Percentiles rank a stretch among this genome's conserved stretches.
These are phyloP conservation scores for Pseudopithomyces chartarum DNA, from an alignment of 2,329 filamentous ascomycete species.

Conservation along the genomic window DNA sequence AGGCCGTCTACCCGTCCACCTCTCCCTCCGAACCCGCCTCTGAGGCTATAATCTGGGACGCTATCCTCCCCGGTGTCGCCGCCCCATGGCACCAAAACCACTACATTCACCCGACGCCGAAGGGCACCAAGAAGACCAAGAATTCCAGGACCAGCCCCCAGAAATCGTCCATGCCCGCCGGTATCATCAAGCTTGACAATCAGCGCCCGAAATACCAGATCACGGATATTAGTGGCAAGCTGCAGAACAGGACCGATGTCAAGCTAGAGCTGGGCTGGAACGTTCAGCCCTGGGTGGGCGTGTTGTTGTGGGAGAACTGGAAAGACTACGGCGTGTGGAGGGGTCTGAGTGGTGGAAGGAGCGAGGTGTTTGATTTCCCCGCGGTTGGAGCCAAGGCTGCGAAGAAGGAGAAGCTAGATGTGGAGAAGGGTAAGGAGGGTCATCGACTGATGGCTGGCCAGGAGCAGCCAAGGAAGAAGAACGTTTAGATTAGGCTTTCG, in stretches of 20 bases:
- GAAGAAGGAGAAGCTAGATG: constrained; percentile 54
- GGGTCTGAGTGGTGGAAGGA: constrained; percentile 67
- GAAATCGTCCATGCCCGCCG: constrained; percentile 55
- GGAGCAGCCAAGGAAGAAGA: constrained; percentile 28
- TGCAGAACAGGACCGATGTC: constrained; percentile 75
- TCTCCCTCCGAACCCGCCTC: constrained; percentile 49
- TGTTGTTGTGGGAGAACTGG: constrained; percentile 74
- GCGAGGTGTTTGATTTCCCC: constrained; percentile 68
- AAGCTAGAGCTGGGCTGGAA: constrained; percentile 89
- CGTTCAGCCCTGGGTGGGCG: constrained; percentile 94
- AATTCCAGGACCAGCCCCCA: constrained; percentile 51
- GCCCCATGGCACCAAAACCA: constrained; percentile 59
- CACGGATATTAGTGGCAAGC: constrained; percentile 80
- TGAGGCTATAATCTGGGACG: constrained; percentile 91
- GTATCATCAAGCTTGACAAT: constrained; percentile 76
- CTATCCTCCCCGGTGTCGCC: constrained; percentile 79
- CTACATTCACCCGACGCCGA: constrained; percentile 63
- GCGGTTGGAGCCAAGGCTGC: constrained; percentile 67
- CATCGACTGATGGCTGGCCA: constrained; percentile 49
- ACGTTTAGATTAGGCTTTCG: neutral
- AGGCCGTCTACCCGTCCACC: constrained; percentile 69
- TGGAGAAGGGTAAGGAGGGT: constrained; percentile 55
- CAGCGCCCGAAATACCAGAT: constrained; percentile 97
- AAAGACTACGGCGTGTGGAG: constrained; percentile 65
- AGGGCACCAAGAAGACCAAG: constrained; percentile 45